Evolutionary conservation across 2,329 filamentous ascomycete genomes (phyloP), one percentile per base, ranked within the genome.

Genomic region (Cercospora sesami): DNA sequence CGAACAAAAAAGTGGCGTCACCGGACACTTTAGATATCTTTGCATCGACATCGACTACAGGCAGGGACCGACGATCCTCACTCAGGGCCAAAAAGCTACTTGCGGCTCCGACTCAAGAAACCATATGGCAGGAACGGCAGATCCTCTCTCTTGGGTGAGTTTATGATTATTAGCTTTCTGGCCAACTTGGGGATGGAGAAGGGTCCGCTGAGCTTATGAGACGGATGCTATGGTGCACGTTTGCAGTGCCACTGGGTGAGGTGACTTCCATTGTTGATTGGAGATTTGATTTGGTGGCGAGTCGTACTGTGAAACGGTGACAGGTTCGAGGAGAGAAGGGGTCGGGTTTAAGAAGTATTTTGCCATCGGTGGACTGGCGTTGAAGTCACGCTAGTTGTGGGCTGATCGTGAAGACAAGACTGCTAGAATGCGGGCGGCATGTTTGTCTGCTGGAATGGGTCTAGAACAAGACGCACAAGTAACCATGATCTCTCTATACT

Each of bases 31-130:
- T 59, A 36, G 31, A 36, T 31, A 59, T 31, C n/a, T 36, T 36
- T 36, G 48, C 48, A 28, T 23, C 28, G 28, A 23, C 30, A 28
- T 23, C 28, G 16, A 36, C 30, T 12, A 59, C 31, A 59, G 18
- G 5, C 30, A 31, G 55, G 55, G 55, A 33, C 30, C 18, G 55
- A 59, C 8, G 31, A 36, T 59, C 28, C 2, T 36, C n/a, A 23
- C 28, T 36, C 28, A n/a, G 31, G 23, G 48, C 21, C 3, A 48
- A 48, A 53, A 55, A 30, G 48, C 48, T 55, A 30, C 12, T 28
- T 55, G 48, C 23, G 48, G 48, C 48, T 28, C 48, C 48, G 48
- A 55, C 21, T 55, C 48, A 55, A 55, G 48, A 55, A 55, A 55
- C 23, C 23, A 55, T 28, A 53, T 55, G 48, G 30, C 23, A 55